Base-by-base conservation (phyloP, 192 early-diverging fungal species). In the Entomortierella parvispora region DNA sequence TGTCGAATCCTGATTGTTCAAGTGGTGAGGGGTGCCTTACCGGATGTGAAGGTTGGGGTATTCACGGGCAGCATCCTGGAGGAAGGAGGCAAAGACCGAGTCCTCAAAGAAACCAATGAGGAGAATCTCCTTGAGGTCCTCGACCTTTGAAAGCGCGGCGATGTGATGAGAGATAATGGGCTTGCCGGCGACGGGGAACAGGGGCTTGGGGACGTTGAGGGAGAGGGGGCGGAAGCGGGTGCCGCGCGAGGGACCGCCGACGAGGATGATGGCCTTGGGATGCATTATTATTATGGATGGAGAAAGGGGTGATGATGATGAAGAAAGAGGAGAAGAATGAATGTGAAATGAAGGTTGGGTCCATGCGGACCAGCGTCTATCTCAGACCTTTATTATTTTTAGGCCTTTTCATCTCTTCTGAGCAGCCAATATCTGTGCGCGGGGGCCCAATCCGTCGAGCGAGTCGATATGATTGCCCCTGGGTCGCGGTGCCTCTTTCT, bases 91-190 rank as follows among this genome's bases (percentile, higher is more conserved):
- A 82, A 99, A 97, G 48, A 99, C 90, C 52, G 84, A 84, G 80
- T 97, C 93, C 65, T 99, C 97, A 84, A 96, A 99, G 86, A 99
- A 97, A 26, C 97, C 97, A 68, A 99, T 89, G 52, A 98, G 83
- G 50, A 98, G 83, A 59, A 99, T 96, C 80, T 99, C 97, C 75
- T 90, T 93, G 70, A 99, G 87, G 42, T 90, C 93, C 45, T 90
- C 84, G 46, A 98, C 84, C 81, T 92, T 93, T 20, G 95, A 92
- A 32, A 99, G 87, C 10, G 96, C 95, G 45, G 89, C 89, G 67
- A 99, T 90, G 81, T 98, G 97, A 86, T 99, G 97, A 78, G 91
- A 93, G 84, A 99, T 97, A 84, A 97, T 94, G 65, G 97, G 96
- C 50, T 87, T 85, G 23, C 96, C 96, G 29, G 96, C 97, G 55